Conservation (phyloP, 306 rosid species). For the Sphenostylis stenocarpa region DNA sequence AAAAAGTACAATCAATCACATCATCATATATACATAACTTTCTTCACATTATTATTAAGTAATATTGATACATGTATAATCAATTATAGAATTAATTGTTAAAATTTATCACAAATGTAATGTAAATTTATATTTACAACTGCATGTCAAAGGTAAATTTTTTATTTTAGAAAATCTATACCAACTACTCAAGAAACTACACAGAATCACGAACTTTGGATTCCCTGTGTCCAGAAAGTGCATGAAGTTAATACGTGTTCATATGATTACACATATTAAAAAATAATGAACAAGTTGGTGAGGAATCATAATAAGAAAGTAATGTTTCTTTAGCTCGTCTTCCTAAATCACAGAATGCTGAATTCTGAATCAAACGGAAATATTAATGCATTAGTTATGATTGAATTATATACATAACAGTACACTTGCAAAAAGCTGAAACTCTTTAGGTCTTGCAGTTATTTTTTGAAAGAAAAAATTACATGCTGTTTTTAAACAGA, state of each 20-base stretch:
- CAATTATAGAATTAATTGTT: no score
- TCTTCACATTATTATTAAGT: no score
- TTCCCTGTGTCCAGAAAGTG: constrained; percentile 11
- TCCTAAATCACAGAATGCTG: neutral
- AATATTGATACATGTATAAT: no score
- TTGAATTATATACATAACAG: neutral
- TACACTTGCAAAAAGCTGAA: neutral
- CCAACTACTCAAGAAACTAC: neutral
- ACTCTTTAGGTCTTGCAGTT: neutral
- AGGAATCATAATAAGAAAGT: neutral
- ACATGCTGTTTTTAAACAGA: no score
- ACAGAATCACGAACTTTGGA: constrained; percentile 5
- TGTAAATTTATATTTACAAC: neutral
- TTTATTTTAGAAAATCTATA: neutral
- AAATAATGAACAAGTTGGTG: neutral
- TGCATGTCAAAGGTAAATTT: neutral
- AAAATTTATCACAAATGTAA: no score
- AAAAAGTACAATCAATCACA: no score
- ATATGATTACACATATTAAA: constrained; percentile 13
- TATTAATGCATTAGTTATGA: neutral
- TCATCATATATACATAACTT: no score
- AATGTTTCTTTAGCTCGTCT: neutral
- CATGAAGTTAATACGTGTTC: constrained; percentile 20
- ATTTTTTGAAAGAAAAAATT: no score
- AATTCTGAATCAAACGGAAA: neutral